Percentiles rank a stretch among this genome's conserved stretches.
Evolutionary conservation across 2,329 filamentous ascomycete genomes (phyloP).

Genomic region (Alternaria postmessia): DNA sequence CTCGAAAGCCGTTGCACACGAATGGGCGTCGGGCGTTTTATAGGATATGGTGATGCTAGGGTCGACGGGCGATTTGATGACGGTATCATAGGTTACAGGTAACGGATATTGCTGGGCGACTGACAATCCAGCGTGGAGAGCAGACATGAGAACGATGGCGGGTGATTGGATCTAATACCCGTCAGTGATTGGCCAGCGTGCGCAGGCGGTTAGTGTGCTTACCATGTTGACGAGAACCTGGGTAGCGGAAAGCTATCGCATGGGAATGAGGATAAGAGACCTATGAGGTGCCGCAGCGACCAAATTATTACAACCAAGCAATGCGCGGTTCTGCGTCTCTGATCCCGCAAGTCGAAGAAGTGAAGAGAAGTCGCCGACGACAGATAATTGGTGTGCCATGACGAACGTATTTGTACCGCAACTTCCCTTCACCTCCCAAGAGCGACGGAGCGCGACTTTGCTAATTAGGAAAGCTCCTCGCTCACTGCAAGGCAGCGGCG

Average conservation of each 20-base stretch:
- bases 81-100: conserved; percentile 56
- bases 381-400: background rate
- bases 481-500: conserved; percentile 10
- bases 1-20: conserved; percentile 70
- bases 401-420: conserved; percentile 6
- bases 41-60: conserved; percentile 72
- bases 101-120: conserved; percentile 55
- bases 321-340: background rate
- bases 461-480: conserved; percentile 2
- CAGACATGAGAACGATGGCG: conserved; percentile 23
- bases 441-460: background rate
- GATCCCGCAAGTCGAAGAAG: background rate
- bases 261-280: conserved; percentile 24
- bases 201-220: background rate
- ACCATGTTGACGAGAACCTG: conserved; percentile 11
- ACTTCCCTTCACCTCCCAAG: background rate
- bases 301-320: background rate
- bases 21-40: conserved; percentile 67
- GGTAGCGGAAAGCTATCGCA: conserved; percentile 17
- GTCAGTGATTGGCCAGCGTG: background rate
- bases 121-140: conserved; percentile 22
- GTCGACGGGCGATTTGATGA: conserved; percentile 69
- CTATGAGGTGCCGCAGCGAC: background rate
- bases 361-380: background rate
- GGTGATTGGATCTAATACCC: conserved; percentile 5